Conservation (phyloP, 495 filamentous ascomycete genomes). For the Aspergillus leporis region DNA sequence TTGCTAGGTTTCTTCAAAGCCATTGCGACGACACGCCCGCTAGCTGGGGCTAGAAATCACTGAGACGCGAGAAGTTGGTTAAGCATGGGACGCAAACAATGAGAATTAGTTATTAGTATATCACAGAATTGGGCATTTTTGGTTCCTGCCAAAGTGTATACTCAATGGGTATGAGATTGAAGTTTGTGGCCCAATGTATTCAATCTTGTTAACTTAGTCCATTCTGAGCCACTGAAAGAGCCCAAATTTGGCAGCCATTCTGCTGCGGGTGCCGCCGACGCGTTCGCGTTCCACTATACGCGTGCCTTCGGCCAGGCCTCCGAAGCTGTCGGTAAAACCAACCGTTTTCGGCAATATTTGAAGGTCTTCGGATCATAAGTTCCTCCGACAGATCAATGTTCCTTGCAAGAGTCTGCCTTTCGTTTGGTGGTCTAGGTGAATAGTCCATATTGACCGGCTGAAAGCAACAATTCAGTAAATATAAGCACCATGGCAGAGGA, state of each 20-base stretch:
- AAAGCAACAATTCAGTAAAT: background rate
- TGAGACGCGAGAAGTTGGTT: slow-evolving; percentile 11
- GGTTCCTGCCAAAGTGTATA: slow-evolving; percentile 7
- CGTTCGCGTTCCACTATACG: slow-evolving; percentile 38
- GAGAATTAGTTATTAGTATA: slow-evolving; percentile 3
- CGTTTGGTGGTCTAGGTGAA: background rate
- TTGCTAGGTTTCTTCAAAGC: slow-evolving; percentile 57
- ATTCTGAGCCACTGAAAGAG: slow-evolving; percentile 11
- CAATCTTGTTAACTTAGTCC: slow-evolving; percentile 19
- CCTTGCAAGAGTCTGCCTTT: slow-evolving; percentile 10
- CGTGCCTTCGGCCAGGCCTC: slow-evolving; percentile 27
- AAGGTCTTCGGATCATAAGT: slow-evolving; percentile 18
- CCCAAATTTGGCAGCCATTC: slow-evolving; percentile 19
- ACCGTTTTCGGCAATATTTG: slow-evolving; percentile 12
- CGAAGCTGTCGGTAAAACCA: slow-evolving; percentile 32
- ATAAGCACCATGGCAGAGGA: slow-evolving; percentile 55
- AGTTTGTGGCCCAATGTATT: slow-evolving; percentile 24
- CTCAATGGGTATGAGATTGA: slow-evolving; percentile 2
- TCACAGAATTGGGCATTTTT: slow-evolving; percentile 11
- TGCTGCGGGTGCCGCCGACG: slow-evolving; percentile 28
- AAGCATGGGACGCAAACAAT: slow-evolving; percentile 29
- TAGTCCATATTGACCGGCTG: slow-evolving; percentile 2
- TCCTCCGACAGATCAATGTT: slow-evolving; percentile 16
- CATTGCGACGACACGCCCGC: slow-evolving; percentile 47
- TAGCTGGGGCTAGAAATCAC: slow-evolving; percentile 26